Evolutionary conservation across 257 asterid species (phyloP), one percentile per base, ranked within the genome.

Genomic region (Solanum habrochaites): DNA sequence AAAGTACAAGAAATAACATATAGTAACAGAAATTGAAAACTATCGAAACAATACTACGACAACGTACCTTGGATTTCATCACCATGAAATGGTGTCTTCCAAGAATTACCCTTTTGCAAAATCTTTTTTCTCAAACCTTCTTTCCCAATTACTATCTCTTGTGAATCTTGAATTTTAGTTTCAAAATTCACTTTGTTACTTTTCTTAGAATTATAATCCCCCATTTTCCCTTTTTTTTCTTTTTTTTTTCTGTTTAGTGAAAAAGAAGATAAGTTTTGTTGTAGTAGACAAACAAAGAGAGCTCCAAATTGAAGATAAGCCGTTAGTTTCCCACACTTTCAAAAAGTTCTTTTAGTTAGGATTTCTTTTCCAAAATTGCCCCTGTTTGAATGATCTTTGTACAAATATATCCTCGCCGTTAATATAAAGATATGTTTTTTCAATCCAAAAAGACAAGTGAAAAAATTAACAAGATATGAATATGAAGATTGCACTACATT

Each of bases 31-130:
- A 7, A 56, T 56, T 0, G n/a, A 27, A 67, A 67, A 13, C 2
- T 13, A 27, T 5, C 2, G 1, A 4, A 67, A 23, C 23, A 1
- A 14, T 69, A 69, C 12, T 69, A 69, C 6, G 1, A 15, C 40
- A 71, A 10, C 11, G 20, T 86, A 94, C 96, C 93, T 91, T 88
- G 91, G 45, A 94, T 92, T 90, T 94, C 95, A 88, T 94, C 95
- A 29, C 97, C 97, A 56, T 93, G 93, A 86, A 86, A 74, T 85
- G 97, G 95, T 86, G 92, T 90, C 87, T 91, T 91, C 97, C 95
- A 94, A 82, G 94, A 90, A 70, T 82, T 66, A 29, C 97, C 97
- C 70, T 88, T 90, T 37, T 25, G 89, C 5, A 91, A 27, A 75
- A 94, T 87, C 87, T 42, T 88, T 86, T 94, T 93, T 14, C 60